Conservation (phyloP, 257 asterid genomes). For the Salvia miltiorrhiza region DNA sequence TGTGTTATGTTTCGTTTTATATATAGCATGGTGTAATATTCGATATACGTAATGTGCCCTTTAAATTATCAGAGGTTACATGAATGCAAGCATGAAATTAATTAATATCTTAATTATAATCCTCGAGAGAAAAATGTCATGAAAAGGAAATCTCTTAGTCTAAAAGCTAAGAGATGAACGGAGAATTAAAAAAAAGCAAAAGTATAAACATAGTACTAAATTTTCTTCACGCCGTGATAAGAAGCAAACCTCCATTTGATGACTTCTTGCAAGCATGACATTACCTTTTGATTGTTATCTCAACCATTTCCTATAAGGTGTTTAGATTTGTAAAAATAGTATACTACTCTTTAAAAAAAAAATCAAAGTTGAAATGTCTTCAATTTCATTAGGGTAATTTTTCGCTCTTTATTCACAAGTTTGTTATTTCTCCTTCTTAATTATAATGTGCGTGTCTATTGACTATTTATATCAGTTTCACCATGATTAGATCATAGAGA, state of each 20-base stretch:
- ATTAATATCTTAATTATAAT: no score
- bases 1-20: no score
- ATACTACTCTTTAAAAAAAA: no score
- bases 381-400: not conserved
- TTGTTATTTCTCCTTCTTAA: not conserved
- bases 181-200: not conserved
- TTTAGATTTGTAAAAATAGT: not conserved
- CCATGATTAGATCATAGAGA: not conserved
- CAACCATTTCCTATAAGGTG: not conserved
- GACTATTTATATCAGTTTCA: no score
- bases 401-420: not conserved
- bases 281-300: not conserved
- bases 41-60: not conserved
- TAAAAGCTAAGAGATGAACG: not conserved
- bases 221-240: conserved; percentile 21
- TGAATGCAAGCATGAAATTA: not conserved
- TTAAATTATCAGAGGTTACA: not conserved
- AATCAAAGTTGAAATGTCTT: not conserved
- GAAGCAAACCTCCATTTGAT: conserved; percentile 23
- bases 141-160: not conserved
- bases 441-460: no score
- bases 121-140: not conserved
- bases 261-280: conserved; percentile 12
- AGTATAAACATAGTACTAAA: conserved; percentile 9
- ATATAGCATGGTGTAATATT: no score